These are phyloP conservation scores for Actinidia arguta DNA, from an alignment of 179 eudicot species.

Conservation along the genomic window DNA sequence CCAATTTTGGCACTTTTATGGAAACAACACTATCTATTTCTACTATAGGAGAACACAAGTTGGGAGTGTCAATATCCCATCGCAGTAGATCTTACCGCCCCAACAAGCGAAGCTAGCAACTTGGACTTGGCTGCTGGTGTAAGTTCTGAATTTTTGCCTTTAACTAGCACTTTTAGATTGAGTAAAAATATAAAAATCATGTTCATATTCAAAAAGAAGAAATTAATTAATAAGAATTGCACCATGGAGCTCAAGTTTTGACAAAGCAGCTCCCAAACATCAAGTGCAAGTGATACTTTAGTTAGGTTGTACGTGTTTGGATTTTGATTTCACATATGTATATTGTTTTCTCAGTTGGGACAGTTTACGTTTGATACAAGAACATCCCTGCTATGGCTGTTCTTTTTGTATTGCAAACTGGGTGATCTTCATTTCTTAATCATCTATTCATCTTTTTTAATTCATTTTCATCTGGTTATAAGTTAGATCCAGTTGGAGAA, in stretches of 20 bases:
- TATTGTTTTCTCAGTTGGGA: background rate
- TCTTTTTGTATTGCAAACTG: too few relatives aligned
- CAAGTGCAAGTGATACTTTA: conserved; percentile 14
- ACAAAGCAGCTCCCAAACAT: conserved; percentile 18
- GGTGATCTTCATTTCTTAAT: too few relatives aligned
- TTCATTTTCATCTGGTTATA: too few relatives aligned
- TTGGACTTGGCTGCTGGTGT: too few relatives aligned
- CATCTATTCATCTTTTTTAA: too few relatives aligned
- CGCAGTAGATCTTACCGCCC: background rate
- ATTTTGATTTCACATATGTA: background rate
- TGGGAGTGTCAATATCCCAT: conserved; percentile 23
- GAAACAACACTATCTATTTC: conserved; percentile 16
- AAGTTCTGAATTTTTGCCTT: background rate
- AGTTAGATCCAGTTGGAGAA: too few relatives aligned
- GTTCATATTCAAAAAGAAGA: conserved; percentile 30
- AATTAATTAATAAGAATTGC: conserved; percentile 22
- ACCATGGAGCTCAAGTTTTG: conserved; percentile 18
- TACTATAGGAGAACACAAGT: conserved; percentile 1
- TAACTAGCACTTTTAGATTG: conserved; percentile 24
- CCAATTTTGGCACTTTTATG: conserved; percentile 30
- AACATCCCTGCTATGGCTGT: too few relatives aligned
- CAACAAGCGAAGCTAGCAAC: background rate
- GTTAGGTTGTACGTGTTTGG: background rate
- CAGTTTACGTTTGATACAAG: background rate
- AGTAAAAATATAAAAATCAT: conserved; percentile 28